These are phyloP conservation scores for Neofusicoccum umdonicola DNA, from an alignment of 2,329 filamentous ascomycete genomes.

Conservation along the genomic window DNA sequence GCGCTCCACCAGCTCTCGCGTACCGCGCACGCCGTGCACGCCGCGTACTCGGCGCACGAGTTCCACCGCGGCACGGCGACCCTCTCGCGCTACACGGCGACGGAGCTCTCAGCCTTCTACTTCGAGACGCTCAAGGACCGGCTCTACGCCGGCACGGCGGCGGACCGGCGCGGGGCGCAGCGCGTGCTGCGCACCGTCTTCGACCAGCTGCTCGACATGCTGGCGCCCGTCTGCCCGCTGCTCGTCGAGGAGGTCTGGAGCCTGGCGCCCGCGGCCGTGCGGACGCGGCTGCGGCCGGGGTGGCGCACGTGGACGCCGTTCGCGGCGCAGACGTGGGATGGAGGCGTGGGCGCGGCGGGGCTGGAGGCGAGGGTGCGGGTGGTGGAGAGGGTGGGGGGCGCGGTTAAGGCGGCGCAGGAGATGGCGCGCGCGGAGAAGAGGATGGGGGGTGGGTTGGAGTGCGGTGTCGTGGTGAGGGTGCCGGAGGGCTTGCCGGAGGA, in stretches of 20 bases:
- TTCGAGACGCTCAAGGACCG: constrained; percentile 90
- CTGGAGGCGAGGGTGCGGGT: constrained; percentile 36
- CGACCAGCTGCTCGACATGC: constrained; percentile 69
- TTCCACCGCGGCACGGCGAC: constrained; percentile 74
- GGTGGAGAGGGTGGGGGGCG: constrained; percentile 54
- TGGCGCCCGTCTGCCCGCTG: constrained; percentile 76
- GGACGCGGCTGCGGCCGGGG: constrained; percentile 29
- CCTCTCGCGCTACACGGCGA: constrained; percentile 78
- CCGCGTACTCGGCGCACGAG: constrained; percentile 68
- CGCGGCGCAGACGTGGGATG: not conserved
- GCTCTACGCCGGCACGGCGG: constrained; percentile 76
- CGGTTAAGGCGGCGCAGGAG: constrained; percentile 76
- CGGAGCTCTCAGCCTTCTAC: constrained; percentile 88
- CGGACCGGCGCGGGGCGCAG: constrained; percentile 59
- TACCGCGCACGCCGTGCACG: constrained; percentile 63
- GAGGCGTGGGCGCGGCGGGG: not conserved
- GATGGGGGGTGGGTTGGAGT: constrained; percentile 79
- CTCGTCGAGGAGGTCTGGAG: constrained; percentile 89
- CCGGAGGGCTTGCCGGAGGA: constrained; percentile 32
- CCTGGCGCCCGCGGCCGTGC: constrained; percentile 64
- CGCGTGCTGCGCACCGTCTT: constrained; percentile 62
- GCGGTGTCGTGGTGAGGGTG: constrained; percentile 60
- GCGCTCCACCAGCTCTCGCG: constrained; percentile 72
- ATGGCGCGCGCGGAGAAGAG: constrained; percentile 66
- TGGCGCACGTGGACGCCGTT: constrained; percentile 27